Evolutionary conservation across 2,329 filamentous ascomycete genomes (phyloP), one percentile per base, ranked within the genome.

Genomic region (Cadophora luteo-olivacea): DNA sequence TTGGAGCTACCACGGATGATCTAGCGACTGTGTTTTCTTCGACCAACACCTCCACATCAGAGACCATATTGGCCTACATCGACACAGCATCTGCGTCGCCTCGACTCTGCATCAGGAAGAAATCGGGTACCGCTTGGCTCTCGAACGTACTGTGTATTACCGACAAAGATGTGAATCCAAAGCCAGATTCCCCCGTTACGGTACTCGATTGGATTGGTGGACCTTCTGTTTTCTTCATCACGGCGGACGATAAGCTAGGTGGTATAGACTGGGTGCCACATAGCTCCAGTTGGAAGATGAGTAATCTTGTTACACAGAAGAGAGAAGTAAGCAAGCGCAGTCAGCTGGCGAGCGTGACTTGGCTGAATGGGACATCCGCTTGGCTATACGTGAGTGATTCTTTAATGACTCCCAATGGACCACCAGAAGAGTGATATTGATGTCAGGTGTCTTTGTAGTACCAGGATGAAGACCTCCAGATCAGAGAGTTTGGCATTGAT

Each of bases 401-500:
- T n/a, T n/a, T n/a, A n/a, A n/a, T n/a, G n/a, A n/a, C n/a, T n/a
- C n/a, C n/a, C n/a, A n/a, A n/a, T n/a, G n/a, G n/a, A n/a, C n/a
- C n/a, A n/a, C n/a, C n/a, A n/a, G n/a, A n/a, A n/a, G n/a, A n/a
- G n/a, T n/a, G n/a, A 11, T 11, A 36, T 11, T 36, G 33, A 36
- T 11, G 5, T 4, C 33, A 11, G 11, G 11, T 36, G 5, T 5
- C 33, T 36, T 11, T 11, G 11, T 36, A 36, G 33, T 71, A 71
- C 33, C 65, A 71, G 62, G 67, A 65, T 22, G 9, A 6, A 6
- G 38, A 45, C 8, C 11, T 45, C 48, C 69, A 71, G 48, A 5
- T 71, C 11, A 48, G 65, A 6, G 69, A 71, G 29, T 71, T 57
- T 24, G 69, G 69, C 16, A 22, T 71, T n/a, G 69, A 69, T 38